Base-by-base conservation (phyloP, 371 early-diverging fungal genomes). In the Umbelopsis sp. region DNA sequence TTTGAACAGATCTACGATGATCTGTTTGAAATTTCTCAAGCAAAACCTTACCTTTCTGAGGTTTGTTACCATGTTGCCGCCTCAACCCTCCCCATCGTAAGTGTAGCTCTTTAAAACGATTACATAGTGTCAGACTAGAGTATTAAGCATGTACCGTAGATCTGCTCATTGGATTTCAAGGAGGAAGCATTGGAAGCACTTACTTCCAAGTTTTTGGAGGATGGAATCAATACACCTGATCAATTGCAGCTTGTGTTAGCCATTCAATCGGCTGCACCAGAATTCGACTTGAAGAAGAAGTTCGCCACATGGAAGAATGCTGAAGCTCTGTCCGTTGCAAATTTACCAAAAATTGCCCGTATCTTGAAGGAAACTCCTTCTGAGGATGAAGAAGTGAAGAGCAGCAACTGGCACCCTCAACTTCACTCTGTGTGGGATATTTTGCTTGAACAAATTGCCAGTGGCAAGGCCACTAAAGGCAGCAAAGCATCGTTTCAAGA, bases 401-500 rank as follows among this genome's bases (percentile, higher is more conserved):
- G 86, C 6, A 41, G 41, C 7, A 41, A 41, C 72, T 91, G 91
- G 91, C 86, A 84, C 48, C 92, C 93, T 48, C 89, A 91, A 70
- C 80, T 94, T 46, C 96, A 94, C 73, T 87, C 91, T 5, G 90
- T 92, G 32, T 96, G 95, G 93, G 86, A 88, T 69, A 84, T 86
- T 53, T 74, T 91, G 46, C 82, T 92, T 57, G 81, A 80, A 32
- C 71, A 81, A 46, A 64, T 71, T 50, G 24, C 82, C 70, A 3
- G 65, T 67, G 35, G 78, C 68, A 52, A 73, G 72, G 67, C 70
- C 53, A 6, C 48, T 24, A 70, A 71, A 22, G 41, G 50, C 10
- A 16, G 65, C 53, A 62, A 70, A 37, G 69, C 65, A 24, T 75
- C 86, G 32, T 92, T 97, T 74, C 80, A 82, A 65, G 89, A 89